phyloP scores from a whole-genome alignment of 2,329 filamentous ascomycete genomes.

The Fusarium mundagurra region DNA sequence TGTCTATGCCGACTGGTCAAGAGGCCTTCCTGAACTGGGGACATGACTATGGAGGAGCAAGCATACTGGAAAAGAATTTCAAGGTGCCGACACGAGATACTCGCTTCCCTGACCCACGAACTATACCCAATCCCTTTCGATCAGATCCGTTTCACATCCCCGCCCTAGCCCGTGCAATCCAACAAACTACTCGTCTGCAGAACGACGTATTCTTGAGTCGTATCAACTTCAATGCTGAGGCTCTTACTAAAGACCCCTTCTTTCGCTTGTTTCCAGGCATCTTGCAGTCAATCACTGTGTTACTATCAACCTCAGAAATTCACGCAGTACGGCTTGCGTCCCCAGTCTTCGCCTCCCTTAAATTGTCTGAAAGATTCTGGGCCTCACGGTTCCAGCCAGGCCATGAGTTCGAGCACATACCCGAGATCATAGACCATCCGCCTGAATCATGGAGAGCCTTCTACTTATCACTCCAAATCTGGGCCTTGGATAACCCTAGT shows the following conservation, averaged over 20 bases:
- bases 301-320: background rate
- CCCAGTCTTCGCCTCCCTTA: background rate
- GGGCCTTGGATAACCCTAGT: background rate
- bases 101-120: background rate
- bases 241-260: background rate
- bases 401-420: background rate
- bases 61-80: background rate
- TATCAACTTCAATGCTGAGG: background rate
- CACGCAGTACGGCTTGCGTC: background rate
- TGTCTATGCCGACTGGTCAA: background rate
- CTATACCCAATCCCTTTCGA: background rate
- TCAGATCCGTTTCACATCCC: background rate
- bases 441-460: background rate
- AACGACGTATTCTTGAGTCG: background rate
- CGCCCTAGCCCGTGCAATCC: background rate
- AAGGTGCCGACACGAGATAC: background rate
- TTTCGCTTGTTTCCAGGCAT: background rate
- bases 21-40: background rate
- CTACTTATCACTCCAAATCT: background rate
- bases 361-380: background rate
- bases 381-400: background rate
- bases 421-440: background rate
- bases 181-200: background rate
- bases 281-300: background rate
- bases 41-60: background rate